phyloP scores from a whole-genome alignment of 164 flowering plant genomes.

The Stephania cephalantha region DNA sequence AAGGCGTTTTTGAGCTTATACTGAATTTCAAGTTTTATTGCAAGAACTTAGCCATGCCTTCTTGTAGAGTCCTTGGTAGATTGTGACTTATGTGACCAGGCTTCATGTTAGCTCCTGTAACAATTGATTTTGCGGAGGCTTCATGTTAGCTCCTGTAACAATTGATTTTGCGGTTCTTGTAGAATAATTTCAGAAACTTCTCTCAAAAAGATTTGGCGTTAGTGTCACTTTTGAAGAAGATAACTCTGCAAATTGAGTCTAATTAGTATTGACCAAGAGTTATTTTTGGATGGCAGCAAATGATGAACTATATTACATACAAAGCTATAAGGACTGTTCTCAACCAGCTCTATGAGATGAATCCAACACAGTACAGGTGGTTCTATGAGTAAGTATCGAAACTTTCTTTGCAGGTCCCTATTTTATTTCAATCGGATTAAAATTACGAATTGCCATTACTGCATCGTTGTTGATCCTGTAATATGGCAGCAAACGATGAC shows the following conservation, averaged over 20 bases:
- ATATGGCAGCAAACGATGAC: too few relatives aligned
- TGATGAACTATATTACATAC: conserved; percentile 75
- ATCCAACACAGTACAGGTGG: conserved; percentile 85
- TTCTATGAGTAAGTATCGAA: conserved; percentile 70
- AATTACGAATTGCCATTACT: not conserved
- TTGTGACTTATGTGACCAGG: not conserved
- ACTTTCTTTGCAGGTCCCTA: not conserved
- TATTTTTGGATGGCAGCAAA: conserved; percentile 57
- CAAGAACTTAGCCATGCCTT: not conserved
- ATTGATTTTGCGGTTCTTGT: not conserved
- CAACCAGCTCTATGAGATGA: conserved; percentile 92
- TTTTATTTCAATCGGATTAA: not conserved
- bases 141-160: not conserved
- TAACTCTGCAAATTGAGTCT: not conserved
- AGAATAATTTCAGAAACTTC: not conserved
- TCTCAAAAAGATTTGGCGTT: not conserved
- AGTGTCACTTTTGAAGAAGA: not conserved
- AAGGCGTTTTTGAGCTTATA: too few relatives aligned
- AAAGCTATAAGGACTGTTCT: conserved; percentile 95
- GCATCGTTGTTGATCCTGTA: not conserved
- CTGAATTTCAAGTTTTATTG: too few relatives aligned
- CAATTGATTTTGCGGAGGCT: not conserved
- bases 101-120: not conserved
- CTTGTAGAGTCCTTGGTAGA: not conserved
- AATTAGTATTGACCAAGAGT: conserved; percentile 12